Percentiles rank a stretch among this genome's conserved stretches.
These are phyloP conservation scores for Cubamyces lactineus DNA, from an alignment of 768 basidiomycete species.

Conservation along the genomic window DNA sequence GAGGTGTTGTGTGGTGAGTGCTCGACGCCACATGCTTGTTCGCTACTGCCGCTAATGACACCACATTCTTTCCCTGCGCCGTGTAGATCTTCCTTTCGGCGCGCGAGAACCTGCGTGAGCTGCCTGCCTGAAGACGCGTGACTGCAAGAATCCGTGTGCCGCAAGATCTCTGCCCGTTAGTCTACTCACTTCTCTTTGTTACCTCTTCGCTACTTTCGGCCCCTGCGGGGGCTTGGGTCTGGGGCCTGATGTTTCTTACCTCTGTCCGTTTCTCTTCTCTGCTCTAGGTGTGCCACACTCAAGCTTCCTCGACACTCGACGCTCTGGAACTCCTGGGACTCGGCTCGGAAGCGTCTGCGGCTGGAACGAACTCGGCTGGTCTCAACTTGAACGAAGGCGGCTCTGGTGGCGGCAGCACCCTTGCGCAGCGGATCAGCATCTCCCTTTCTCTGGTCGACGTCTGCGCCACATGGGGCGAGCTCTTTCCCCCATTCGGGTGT, in stretches of 20 bases:
- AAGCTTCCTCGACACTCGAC: not conserved
- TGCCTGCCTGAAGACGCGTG: not conserved
- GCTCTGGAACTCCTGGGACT: not conserved
- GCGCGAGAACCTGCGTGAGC: too few relatives aligned
- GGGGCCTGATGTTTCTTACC: slow-evolving; percentile 4
- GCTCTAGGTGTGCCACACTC: not conserved
- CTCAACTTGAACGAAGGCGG: not conserved
- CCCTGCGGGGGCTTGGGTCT: slow-evolving; percentile 3
- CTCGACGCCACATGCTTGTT: not conserved
- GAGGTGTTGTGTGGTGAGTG: not conserved
- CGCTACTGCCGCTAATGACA: not conserved
- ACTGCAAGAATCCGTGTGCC: not conserved
- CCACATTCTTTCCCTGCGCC: not conserved
- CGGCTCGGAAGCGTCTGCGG: not conserved
- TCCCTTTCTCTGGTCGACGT: not conserved
- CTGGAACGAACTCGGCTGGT: not conserved
- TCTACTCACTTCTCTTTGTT: not conserved
- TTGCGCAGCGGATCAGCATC: not conserved
- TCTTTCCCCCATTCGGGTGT: not conserved
- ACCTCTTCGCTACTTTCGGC: not conserved
- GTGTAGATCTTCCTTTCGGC: too few relatives aligned
- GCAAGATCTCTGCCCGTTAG: not conserved
- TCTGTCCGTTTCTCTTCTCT: not conserved
- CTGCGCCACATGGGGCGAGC: slow-evolving; percentile 1
- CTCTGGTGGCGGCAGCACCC: not conserved